These are phyloP conservation scores for Trichopus zeylanicus DNA, from an alignment of 116 monocot genomes.

Conservation along the genomic window DNA sequence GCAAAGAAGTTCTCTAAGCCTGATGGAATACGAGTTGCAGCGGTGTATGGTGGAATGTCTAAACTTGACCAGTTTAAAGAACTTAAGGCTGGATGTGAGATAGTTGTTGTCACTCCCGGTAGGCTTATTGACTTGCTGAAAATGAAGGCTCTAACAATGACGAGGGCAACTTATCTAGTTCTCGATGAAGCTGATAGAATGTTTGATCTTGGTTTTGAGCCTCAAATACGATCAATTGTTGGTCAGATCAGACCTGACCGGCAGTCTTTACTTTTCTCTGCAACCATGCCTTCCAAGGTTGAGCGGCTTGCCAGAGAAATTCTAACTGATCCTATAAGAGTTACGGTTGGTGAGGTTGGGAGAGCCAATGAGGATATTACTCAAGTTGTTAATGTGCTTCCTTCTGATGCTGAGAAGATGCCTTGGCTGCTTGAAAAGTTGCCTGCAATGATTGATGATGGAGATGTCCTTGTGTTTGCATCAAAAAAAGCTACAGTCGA, in stretches of 20 bases:
- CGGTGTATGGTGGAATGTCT: constrained; percentile 97
- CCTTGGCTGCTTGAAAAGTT: constrained; percentile 92
- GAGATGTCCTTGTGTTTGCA: constrained; percentile 97
- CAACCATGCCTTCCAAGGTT: constrained; percentile 94
- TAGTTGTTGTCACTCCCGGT: constrained; percentile 96
- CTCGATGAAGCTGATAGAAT: constrained; percentile 99
- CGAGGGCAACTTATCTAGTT: constrained; percentile 80
- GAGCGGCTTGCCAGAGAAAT: constrained; percentile 89
- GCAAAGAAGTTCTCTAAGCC: constrained; percentile 94
- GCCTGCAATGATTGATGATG: constrained; percentile 84
- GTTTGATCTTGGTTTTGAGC: constrained; percentile 99
- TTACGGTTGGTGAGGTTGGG: constrained; percentile 95
- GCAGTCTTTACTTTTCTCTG: constrained; percentile 93
- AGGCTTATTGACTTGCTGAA: constrained; percentile 96
- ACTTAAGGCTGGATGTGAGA: constrained; percentile 92
- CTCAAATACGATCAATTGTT: constrained; percentile 92
- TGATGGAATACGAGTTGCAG: constrained; percentile 78
- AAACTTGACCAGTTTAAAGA: constrained; percentile 99
- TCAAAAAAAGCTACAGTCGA: constrained; percentile 91
- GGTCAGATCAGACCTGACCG: constrained; percentile 96
- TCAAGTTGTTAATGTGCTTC: constrained; percentile 77
- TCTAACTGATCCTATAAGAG: constrained; percentile 84
- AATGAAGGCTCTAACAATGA: constrained; percentile 93
- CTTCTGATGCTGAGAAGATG: constrained; percentile 89
- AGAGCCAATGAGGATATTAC: constrained; percentile 97